Evolutionary conservation across 768 basidiomycete genomes (phyloP).

Genomic region (Hypholoma sublateritium): DNA sequence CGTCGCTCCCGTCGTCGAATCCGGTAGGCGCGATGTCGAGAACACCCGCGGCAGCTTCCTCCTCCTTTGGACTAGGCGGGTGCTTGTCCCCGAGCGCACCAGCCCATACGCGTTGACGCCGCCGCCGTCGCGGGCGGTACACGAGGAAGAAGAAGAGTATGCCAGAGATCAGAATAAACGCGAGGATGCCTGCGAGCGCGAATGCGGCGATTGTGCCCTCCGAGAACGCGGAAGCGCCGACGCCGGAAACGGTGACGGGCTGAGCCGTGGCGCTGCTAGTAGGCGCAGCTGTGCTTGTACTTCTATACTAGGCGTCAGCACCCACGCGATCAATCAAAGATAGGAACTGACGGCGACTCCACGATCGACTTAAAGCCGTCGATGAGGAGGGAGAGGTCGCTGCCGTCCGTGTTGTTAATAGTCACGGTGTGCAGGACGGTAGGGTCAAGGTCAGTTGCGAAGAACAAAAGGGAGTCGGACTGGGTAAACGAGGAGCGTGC

Average conservation of each 20-base stretch:
- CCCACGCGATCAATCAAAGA: conserved; percentile 10
- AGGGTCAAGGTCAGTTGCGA: conserved; percentile 58
- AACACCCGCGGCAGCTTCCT: not conserved
- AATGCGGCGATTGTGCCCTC: conserved; percentile 69
- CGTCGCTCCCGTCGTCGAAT: not conserved
- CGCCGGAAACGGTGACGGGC: conserved; percentile 2
- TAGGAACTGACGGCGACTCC: conserved; percentile 31
- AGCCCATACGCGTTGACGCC: conserved; percentile 11
- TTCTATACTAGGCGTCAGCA: conserved; percentile 19
- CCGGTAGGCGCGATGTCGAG: not conserved
- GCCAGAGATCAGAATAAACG: conserved; percentile 43
- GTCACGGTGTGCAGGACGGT: conserved; percentile 45
- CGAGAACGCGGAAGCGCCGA: conserved; percentile 21
- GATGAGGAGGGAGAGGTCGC: conserved; percentile 46
- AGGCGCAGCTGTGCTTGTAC: conserved; percentile 1
- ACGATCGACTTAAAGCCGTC: conserved; percentile 50
- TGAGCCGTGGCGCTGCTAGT: conserved; percentile 5
- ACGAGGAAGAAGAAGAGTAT: conserved; percentile 43
- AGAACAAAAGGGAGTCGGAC: conserved; percentile 58
- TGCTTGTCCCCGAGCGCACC: conserved; percentile 5
- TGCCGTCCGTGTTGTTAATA: conserved; percentile 56
- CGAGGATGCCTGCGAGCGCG: conserved; percentile 54
- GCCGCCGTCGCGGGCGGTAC: conserved; percentile 45
- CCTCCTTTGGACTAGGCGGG: conserved; percentile 3
- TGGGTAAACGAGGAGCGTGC: conserved; percentile 54